Evolutionary conservation across 2,329 filamentous ascomycete species (phyloP), one percentile per base, ranked within the genome.

Genomic region (Botrytis fabae): DNA sequence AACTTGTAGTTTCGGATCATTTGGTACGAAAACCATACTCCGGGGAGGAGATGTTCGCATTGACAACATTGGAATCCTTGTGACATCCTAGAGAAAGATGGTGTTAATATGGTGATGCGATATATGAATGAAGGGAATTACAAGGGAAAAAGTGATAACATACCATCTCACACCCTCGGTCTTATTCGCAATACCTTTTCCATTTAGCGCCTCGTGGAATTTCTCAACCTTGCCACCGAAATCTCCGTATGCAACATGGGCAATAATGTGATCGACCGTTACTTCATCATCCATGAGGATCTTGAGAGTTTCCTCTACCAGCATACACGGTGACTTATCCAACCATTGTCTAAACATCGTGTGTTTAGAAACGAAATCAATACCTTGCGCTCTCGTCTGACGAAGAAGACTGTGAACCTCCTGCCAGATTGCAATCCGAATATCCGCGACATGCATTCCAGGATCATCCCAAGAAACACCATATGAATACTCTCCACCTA

Each of bases 381-480:
- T 73, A 12, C 74, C 76, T 63, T 79, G 77, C 7, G 42, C 38
- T 28, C 64, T 54, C 5, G 77, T 76, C 65, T 74, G 71, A 1
- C 65, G 65, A 14, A 79, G 35, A 16, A 78, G 74, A n/a, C 54
- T 40, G 2, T 35, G 40, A 1, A 78, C 72, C 2, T 79, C 48
- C 16, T 72, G 69, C 79, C 79, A 80, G 18, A 79, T 78, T 1
- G 74, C 77, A 8, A 77, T 64, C 40, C 71, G 51, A 16, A 71
- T 74, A 48, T 76, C 72, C 2, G 63, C 40, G 25, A 59, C 40
- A 7, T 35, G n/a, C 46, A 54, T 65, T 9, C 77, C 74, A 44
- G 63, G 74, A 62, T 80, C 79, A 57, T 80, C 77, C 79, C 79
- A 80, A 6, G 76, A 76, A 6, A 75, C 76, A 20, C 78, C 79